Evolutionary conservation across 257 asterid genomes (phyloP), one percentile per base, ranked within the genome.

Genomic region (Solanum sejunctum): DNA sequence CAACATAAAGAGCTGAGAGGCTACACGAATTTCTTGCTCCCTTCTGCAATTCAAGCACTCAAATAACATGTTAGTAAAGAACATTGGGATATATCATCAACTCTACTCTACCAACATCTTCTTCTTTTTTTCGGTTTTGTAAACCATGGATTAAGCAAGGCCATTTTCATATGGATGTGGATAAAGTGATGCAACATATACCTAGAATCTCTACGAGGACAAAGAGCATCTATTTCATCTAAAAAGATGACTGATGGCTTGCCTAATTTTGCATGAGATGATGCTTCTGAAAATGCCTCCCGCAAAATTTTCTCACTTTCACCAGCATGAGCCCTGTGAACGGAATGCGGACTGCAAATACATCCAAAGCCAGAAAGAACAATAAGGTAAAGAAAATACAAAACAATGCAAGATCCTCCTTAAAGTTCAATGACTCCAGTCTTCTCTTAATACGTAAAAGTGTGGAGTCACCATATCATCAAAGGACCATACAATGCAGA

Each of bases 131-230:
- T 2, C 2, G 11, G 6, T 26, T 43, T 2, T 45, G 80, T 1
- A 51, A 75, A 52, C 47, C 21, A 78, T 52, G 3, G 43, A 52
- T 78, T 26, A 75, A 47, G 64, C 64, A 52, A 78, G 47, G 23
- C 0, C 64, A 26, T 6, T 26, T 17, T 52, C 82, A 26, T 26
- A 78, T 16, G 64, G 82, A 52, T 51, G 82, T 26, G 63, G 64
- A 56, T 55, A 18, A 84, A 67, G 81, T 7, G 82, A 10, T 75
- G 36, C 47, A 83, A 49, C 47, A 77, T 69, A 85, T 86, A 95
- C 99, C 98, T 93, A 43, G 99, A 93, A 92, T 93, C 97, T 21
- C 98, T 90, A 57, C 94, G 98, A 85, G 97, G 98, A 85, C 98
- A 96, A 79, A 95, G 94, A 18, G 93, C 97, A 87, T 96, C 99